phyloP scores from a whole-genome alignment of 2,329 filamentous ascomycete species.

The Blastomyces gilchristii region DNA sequence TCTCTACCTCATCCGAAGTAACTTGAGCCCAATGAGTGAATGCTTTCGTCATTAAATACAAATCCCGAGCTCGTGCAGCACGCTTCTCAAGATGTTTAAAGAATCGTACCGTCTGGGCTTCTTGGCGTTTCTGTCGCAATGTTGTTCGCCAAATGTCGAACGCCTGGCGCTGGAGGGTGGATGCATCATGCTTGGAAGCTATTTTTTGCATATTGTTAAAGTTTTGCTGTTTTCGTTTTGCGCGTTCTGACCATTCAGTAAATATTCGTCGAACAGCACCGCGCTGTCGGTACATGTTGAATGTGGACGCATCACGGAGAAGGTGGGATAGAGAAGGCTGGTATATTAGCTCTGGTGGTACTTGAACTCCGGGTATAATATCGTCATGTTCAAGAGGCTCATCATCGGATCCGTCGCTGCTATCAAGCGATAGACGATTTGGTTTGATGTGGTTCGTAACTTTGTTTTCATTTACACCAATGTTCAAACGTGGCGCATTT shows the following conservation, averaged over 20 bases:
- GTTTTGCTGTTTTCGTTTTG: conserved; percentile 29
- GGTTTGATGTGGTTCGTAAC: not conserved
- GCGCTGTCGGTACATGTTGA: conserved; percentile 35
- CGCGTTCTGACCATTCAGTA: conserved; percentile 40
- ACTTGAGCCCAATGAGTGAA: conserved; percentile 60
- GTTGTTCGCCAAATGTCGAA: conserved; percentile 42
- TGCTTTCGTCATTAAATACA: conserved; percentile 54
- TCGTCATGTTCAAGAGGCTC: conserved; percentile 17
- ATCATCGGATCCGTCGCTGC: conserved; percentile 15
- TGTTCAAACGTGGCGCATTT: not conserved
- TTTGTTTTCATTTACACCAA: not conserved
- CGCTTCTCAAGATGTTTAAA: conserved; percentile 48
- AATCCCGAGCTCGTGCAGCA: conserved; percentile 53
- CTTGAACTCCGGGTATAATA: conserved; percentile 20
- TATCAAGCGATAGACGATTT: not conserved
- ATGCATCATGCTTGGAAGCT: conserved; percentile 42
- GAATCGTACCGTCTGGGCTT: conserved; percentile 42
- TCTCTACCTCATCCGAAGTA: conserved; percentile 54
- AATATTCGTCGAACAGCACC: conserved; percentile 32
- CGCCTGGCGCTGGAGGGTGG: conserved; percentile 43
- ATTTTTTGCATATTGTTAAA: conserved; percentile 32
- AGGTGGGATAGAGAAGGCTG: conserved; percentile 43
- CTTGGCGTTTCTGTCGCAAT: conserved; percentile 33
- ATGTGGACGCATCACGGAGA: conserved; percentile 42
- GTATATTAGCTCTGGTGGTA: conserved; percentile 35